A percentile compares a stretch with the other conserved stretches of the same genome.
Conservation (phyloP, 108 stramenopile species). For the Stephanodiscus minutulus region DNA sequence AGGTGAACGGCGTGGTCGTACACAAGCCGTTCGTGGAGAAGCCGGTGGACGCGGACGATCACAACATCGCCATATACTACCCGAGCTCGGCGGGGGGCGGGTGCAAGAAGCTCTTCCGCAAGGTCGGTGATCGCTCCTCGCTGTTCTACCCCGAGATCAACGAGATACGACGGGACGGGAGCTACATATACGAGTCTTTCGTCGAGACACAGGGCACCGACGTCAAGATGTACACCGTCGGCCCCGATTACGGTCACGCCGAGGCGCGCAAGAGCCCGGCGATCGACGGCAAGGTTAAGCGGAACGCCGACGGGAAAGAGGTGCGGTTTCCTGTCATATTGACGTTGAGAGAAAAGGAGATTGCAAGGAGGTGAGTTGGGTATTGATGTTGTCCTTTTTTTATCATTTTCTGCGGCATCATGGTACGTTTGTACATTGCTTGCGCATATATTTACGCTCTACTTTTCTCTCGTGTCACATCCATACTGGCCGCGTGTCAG, state of each 20-base stretch:
- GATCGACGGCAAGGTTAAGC: constrained; percentile 96
- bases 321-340: constrained; percentile 96
- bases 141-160: constrained; percentile 94
- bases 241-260: constrained; percentile 97
- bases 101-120: constrained; percentile 96
- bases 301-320: constrained; percentile 95
- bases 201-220: constrained; percentile 98
- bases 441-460: not conserved
- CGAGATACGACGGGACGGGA: constrained; percentile 90
- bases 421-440: not conserved
- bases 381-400: too few relatives aligned
- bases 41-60: constrained; percentile 98
- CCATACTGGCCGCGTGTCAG: constrained; percentile 16
- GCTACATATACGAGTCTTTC: constrained; percentile 97
- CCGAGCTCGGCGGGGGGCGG: constrained; percentile 96
- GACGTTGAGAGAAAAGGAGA: constrained; percentile 93
- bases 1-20: constrained; percentile 88
- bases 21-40: constrained; percentile 99
- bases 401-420: too few relatives aligned
- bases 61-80: constrained; percentile 96
- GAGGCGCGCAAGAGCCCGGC: constrained; percentile 97
- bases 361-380: constrained; percentile 57
- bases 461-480: not conserved
- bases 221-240: constrained; percentile 94
- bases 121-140: constrained; percentile 85